Evolutionary conservation across 768 basidiomycete genomes (phyloP).

Genomic region (Austroboletus eburneus): DNA sequence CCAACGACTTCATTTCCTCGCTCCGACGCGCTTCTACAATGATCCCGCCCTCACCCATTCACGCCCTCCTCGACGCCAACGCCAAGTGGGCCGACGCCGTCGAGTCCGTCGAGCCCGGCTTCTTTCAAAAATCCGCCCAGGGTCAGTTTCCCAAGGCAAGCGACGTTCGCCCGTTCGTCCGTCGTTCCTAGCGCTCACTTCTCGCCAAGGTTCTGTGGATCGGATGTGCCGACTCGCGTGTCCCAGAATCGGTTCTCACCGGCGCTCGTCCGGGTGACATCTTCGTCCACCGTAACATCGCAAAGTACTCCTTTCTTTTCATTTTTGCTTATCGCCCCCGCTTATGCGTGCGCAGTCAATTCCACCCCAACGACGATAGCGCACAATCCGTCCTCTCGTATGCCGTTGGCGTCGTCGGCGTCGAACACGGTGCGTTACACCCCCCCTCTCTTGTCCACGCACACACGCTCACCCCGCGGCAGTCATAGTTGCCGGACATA

Average conservation of each 20-base stretch:
- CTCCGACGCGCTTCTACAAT: too few relatives aligned
- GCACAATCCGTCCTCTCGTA: constrained; percentile 69
- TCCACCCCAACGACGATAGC: constrained; percentile 67
- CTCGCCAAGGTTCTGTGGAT: constrained; percentile 66
- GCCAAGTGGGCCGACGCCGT: constrained; percentile 67
- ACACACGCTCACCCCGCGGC: neutral
- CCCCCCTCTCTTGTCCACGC: too few relatives aligned
- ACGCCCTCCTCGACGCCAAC: constrained; percentile 48
- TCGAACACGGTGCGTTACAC: constrained; percentile 64
- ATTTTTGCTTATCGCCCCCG: neutral
- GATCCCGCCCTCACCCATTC: neutral
- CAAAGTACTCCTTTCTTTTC: constrained; percentile 50
- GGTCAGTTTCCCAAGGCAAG: constrained; percentile 66
- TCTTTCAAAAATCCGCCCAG: constrained; percentile 57
- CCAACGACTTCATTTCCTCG: too few relatives aligned
- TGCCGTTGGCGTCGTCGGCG: constrained; percentile 65
- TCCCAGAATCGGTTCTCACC: constrained; percentile 77
- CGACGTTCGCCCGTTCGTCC: too few relatives aligned
- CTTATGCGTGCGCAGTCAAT: constrained; percentile 51
- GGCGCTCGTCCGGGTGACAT: constrained; percentile 77
- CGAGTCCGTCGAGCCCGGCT: constrained; percentile 48
- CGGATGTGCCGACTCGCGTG: constrained; percentile 84
- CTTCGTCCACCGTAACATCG: constrained; percentile 87
- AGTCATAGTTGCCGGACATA: constrained; percentile 85
- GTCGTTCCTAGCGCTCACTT: too few relatives aligned